Evolutionary conservation across 495 filamentous ascomycete genomes (phyloP).

Genomic region (Choiromyces venosus): DNA sequence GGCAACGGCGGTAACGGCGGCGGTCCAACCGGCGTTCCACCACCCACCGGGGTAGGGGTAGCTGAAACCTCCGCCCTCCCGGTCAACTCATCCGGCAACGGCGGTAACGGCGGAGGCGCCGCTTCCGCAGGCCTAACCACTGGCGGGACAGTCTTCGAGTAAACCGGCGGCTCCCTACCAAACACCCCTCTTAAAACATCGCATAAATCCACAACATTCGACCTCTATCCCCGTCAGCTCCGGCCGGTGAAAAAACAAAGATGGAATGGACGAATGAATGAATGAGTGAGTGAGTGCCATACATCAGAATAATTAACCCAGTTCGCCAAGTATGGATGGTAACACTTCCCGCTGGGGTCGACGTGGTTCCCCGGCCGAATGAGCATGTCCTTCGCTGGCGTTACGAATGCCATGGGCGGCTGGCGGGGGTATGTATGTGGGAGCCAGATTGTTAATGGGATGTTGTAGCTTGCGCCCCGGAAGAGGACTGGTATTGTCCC

Average conservation of each 20-base stretch:
- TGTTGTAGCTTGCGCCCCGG: constrained; percentile 82
- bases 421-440: constrained; percentile 85
- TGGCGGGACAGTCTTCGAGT: constrained; percentile 58
- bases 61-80: constrained; percentile 38
- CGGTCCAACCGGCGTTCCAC: constrained; percentile 27
- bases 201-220: constrained; percentile 71
- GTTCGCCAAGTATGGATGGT: constrained; percentile 88
- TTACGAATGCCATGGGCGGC: constrained; percentile 79
- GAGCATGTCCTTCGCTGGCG: constrained; percentile 79
- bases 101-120: constrained; percentile 62
- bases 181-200: constrained; percentile 81
- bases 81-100: constrained; percentile 59
- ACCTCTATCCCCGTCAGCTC: constrained; percentile 56
- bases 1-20: constrained; percentile 47
- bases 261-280: not conserved
- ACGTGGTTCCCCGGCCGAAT: constrained; percentile 91
- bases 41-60: constrained; percentile 26
- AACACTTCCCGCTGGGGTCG: constrained; percentile 85
- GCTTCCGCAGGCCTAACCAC: constrained; percentile 47
- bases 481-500: constrained; percentile 85
- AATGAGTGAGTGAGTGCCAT: constrained; percentile 45
- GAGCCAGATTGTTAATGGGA: constrained; percentile 92
- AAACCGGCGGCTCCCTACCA: constrained; percentile 87
- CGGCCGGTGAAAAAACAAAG: not conserved
- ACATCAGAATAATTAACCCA: constrained; percentile 91